phyloP scores from a whole-genome alignment of 2,329 filamentous ascomycete genomes.

The Talaromyces sp. region DNA sequence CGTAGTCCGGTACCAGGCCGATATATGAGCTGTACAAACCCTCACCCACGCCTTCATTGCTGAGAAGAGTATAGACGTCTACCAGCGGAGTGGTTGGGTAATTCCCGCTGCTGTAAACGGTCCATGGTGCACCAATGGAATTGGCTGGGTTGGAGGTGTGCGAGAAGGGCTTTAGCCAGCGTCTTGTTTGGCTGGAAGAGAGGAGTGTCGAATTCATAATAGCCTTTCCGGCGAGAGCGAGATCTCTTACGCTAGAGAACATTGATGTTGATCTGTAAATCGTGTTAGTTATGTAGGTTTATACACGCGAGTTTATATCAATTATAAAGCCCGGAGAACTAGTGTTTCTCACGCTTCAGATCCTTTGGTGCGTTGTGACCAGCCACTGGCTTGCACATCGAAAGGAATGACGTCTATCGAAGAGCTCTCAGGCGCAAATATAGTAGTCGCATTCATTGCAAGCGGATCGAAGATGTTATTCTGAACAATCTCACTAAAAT shows the following conservation, averaged over 20 bases:
- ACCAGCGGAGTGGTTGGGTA: slow-evolving; percentile 20
- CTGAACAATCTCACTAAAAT: background rate
- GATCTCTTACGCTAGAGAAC: background rate
- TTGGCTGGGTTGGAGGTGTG: slow-evolving; percentile 31
- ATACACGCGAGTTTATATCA: no score
- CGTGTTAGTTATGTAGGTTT: background rate
- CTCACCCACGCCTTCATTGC: background rate
- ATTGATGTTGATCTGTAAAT: background rate
- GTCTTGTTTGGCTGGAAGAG: slow-evolving; percentile 26
- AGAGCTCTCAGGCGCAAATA: background rate
- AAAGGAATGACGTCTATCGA: background rate
- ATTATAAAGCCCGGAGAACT: background rate
- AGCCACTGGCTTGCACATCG: background rate
- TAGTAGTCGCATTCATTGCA: background rate
- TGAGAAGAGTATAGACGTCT: slow-evolving; percentile 29
- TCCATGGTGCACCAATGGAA: slow-evolving; percentile 35
- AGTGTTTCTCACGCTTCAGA: background rate
- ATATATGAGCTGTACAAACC: background rate
- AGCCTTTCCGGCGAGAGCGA: slow-evolving; percentile 26
- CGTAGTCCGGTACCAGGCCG: background rate
- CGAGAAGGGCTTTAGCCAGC: slow-evolving; percentile 39
- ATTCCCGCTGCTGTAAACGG: slow-evolving; percentile 26
- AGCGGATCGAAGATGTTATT: background rate
- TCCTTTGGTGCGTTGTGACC: background rate
- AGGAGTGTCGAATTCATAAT: slow-evolving; percentile 37